Evolutionary conservation across 768 basidiomycete genomes (phyloP), one percentile per base, ranked within the genome.

Genomic region (Agrocybe pediades): DNA sequence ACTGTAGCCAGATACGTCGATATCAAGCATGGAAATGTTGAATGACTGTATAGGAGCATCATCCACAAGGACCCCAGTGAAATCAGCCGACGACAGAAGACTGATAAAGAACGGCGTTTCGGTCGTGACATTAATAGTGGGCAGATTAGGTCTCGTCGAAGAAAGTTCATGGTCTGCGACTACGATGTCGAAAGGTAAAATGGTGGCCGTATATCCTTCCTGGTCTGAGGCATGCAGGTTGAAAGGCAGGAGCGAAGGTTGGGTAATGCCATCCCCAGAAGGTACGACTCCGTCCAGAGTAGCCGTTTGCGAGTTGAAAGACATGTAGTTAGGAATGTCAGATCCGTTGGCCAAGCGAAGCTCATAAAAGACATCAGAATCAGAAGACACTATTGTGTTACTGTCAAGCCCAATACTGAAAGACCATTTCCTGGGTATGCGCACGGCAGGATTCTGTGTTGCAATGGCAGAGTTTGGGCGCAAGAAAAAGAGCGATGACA

Each of bases 341-440:
- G 84, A 82, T n/a, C 90, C 87, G 58, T 92, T 83, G 1, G 76
- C 72, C 62, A 81, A 80, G 27, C 81, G 75, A 23, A 86, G 85
- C 9, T 78, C 75, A 63, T 95, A 94, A 64, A 65, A 87, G 33
- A 90, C 60, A 23, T 71, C 71, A 27, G 79, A 70, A 2, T 57
- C 58, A 15, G 68, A 53, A 25, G 79, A 72, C 2, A 65, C 54
- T 67, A 85, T 87, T 2, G 90, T 94, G 29, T 80, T 73, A 54
- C 81, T 74, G 46, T 85, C 71, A 61, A 97, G 83, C 13, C 95
- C 95, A 53, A 98, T 80, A 62, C 91, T 92, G 72, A 96, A 98
- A 0, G 90, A 91, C 93, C 94, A 96, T 41, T 74, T 69, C 6
- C 82, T 82, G 1, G 92, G 93, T 9, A 96, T 82, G 46, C 93